Evolutionary conservation across 2,329 filamentous ascomycete genomes (phyloP).

Genomic region (Dactylella cylindrospora): DNA sequence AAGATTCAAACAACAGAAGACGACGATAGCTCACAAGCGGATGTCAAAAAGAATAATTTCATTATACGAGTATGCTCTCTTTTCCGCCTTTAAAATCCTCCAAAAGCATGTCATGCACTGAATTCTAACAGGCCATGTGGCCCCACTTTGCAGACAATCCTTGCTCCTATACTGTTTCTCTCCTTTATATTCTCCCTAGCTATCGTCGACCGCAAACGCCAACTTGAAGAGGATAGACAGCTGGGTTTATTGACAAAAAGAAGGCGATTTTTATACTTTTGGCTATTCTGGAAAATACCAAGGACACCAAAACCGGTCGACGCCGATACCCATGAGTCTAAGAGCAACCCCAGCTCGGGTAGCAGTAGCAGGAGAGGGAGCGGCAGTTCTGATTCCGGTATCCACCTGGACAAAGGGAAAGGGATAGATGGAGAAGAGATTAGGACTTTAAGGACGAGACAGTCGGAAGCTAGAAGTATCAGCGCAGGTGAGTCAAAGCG

Average conservation of each 20-base stretch:
- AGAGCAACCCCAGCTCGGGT: neutral
- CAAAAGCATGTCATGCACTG: neutral
- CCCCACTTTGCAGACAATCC: constrained; percentile 34
- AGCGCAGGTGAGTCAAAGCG: constrained; percentile 23
- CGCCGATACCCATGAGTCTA: neutral
- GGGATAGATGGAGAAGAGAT: constrained; percentile 7
- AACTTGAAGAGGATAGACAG: constrained; percentile 28
- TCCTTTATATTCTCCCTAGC: constrained; percentile 41
- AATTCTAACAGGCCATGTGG: neutral
- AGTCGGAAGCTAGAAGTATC: constrained; percentile 29
- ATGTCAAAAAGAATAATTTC: constrained; percentile 17
- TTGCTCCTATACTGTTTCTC: constrained; percentile 37
- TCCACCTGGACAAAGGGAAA: neutral
- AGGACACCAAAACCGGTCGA: constrained; percentile 2
- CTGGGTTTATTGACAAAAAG: constrained; percentile 17
- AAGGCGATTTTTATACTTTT: constrained; percentile 25
- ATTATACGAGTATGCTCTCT: constrained; percentile 11
- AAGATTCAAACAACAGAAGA: constrained; percentile 19
- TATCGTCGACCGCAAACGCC: constrained; percentile 38
- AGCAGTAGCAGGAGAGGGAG: constrained; percentile 20
- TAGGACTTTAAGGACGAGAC: constrained; percentile 17
- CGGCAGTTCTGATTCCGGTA: constrained; percentile 14
- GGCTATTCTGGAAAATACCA: constrained; percentile 25
- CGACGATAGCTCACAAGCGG: neutral
- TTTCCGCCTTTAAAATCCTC: too few relatives aligned